Base-by-base conservation (phyloP, 495 filamentous ascomycete genomes). In the Pseudevernia furfuracea region DNA sequence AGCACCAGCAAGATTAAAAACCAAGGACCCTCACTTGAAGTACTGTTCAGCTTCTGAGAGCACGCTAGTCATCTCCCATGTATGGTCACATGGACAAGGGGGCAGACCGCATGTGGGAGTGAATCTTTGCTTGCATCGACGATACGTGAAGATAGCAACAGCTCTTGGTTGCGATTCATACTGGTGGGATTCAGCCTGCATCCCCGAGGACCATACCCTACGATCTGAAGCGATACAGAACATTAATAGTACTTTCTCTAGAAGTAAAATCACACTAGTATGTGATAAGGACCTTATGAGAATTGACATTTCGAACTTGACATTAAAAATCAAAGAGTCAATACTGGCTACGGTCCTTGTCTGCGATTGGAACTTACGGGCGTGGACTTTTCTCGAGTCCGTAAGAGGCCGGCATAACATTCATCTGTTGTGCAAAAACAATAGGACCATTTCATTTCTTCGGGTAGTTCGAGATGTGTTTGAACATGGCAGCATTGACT, bases 1-100 rank as follows among this genome's bases (percentile, higher is more conserved):
- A 28, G 34, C 38, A 39, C 38, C 38, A 15, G 38, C 2, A 39
- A 39, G 38, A 14, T 10, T 14, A 10, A 39, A 39, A 2, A 10
- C 2, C 12, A 62, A 43, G 14, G 23, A 62, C 17, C 25, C 5
- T 61, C 19, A 37, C 1, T 41, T 63, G 11, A 30, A 4, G 10
- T 69, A 70, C 52, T 64, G 60, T 36, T 8, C 41, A 58, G 68
- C 61, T n/a, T 37, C 59, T 4, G 43, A 19, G 14, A 32, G 43
- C 8, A 67, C 67, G 10, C 41, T 73, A 14, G 68, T 71, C 7
- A 63, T 74, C 21, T 73, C 69, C 21, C 71, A 74, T 64, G 71
- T 74, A 2, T 74, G 72, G 71, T 68, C 64, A 17, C 72, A 74
- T 65, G 68, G 71, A 21, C 63, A 72, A 68, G 69, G 68, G 1